Conservation (phyloP, 371 early-diverging fungal species). For the Mycotypha africana region DNA sequence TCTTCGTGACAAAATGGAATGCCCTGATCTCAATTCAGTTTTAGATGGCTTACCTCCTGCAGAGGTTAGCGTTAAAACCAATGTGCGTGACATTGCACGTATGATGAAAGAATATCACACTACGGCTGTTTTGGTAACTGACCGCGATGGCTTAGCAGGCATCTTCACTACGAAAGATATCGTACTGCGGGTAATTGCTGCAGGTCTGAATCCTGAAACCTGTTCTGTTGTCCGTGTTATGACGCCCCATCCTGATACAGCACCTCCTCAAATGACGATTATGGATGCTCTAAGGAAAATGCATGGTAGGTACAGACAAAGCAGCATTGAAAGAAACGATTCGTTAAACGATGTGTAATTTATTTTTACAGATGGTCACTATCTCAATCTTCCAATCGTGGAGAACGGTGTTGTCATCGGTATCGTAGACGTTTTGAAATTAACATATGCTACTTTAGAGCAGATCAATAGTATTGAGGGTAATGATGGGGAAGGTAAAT, state of each 20-base stretch:
- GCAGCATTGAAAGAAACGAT: not conserved
- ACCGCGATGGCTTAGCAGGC: slow-evolving; percentile 71
- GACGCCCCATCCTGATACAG: slow-evolving; percentile 93
- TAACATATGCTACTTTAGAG: slow-evolving; percentile 72
- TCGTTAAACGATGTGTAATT: not conserved
- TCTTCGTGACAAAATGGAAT: slow-evolving; percentile 71
- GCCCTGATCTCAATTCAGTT: slow-evolving; percentile 77
- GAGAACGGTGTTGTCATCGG: slow-evolving; percentile 69
- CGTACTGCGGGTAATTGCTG: slow-evolving; percentile 89
- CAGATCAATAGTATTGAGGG: slow-evolving; percentile 48
- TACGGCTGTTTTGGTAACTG: slow-evolving; percentile 85
- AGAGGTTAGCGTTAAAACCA: slow-evolving; percentile 70
- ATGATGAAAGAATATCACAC: slow-evolving; percentile 78
- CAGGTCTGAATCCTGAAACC: slow-evolving; percentile 76
- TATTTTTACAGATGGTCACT: slow-evolving; percentile 54
- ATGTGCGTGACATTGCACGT: slow-evolving; percentile 80
- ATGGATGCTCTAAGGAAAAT: slow-evolving; percentile 87
- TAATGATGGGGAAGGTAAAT: slow-evolving; percentile 20
- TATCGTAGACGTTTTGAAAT: slow-evolving; percentile 84
- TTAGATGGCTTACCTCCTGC: slow-evolving; percentile 54
- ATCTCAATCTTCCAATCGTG: slow-evolving; percentile 86
- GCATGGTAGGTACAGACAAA: slow-evolving; percentile 50
- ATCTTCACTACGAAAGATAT: slow-evolving; percentile 88
- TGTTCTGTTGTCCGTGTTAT: slow-evolving; percentile 88
- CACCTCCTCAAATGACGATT: slow-evolving; percentile 66